Conservation (phyloP, 2,329 filamentous ascomycete species). For the Stromatinia cepivora region DNA sequence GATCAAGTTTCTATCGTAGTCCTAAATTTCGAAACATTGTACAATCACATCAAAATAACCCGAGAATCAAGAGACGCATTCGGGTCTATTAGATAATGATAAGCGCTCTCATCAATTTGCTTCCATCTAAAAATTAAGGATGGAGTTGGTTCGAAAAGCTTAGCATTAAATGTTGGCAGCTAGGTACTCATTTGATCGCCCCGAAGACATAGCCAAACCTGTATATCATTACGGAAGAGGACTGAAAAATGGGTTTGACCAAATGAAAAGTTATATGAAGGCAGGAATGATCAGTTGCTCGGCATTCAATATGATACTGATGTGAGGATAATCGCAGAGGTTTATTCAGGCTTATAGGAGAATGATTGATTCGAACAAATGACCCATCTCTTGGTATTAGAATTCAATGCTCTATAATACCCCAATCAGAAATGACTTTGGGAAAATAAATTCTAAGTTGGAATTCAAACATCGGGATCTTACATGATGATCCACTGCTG, state of each 20-base stretch:
- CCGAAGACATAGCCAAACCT: background rate
- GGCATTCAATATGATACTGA: constrained; percentile 12
- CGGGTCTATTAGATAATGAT: background rate
- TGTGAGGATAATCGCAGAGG: background rate
- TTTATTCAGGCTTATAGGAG: background rate
- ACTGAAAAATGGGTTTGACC: background rate
- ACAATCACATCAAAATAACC: background rate
- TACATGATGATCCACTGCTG: background rate
- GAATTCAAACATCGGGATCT: background rate
- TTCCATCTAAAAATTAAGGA: background rate
- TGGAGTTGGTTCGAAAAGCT: constrained; percentile 1
- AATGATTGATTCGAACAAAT: background rate
- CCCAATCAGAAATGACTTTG: background rate
- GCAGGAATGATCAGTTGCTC: background rate
- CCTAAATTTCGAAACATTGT: background rate
- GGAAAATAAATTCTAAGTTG: background rate
- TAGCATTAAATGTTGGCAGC: constrained; percentile 4
- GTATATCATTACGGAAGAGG: background rate
- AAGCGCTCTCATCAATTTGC: constrained; percentile 4
- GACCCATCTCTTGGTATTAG: constrained; percentile 4
- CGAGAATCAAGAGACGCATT: background rate
- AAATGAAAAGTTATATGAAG: background rate
- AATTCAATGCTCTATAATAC: constrained; percentile 5
- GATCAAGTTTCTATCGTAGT: background rate
- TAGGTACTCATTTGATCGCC: background rate